Base-by-base conservation (phyloP, 345 rosid species). In the Heritiera fomes region DNA sequence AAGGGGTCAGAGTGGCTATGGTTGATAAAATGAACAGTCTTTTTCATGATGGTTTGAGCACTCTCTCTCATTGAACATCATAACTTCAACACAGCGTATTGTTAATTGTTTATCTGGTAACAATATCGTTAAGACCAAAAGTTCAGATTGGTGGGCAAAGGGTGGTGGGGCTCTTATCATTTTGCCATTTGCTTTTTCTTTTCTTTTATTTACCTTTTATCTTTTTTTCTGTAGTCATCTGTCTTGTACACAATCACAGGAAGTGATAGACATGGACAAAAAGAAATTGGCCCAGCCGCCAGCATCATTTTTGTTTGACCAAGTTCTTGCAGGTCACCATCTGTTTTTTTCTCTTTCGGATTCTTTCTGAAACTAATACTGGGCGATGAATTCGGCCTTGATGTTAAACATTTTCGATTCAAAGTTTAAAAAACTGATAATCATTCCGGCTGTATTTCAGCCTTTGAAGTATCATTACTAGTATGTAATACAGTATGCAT, bases 31-130 rank as follows among this genome's bases (percentile, higher is more conserved):
- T 23, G 28, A 23, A 40, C 46, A 40, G 30, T 6, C 56, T 34
- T 73, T 75, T 28, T 47, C 62, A 50, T 61, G 43, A 77, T 79
- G 83, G 81, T 58, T 3, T 62, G 45, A 79, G 79, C 83, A 81
- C 79, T 81, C 53, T 32, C 6, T 34, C 38, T 1, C 38, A 28
- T 8, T 3, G 0, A 62, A 62, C 50, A 68, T 46, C 73, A 77
- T 67, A 12, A 45, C 6, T 61, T 65, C 23, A 30, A 58, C 56
- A 34, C 58, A 53, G 6, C 15, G n/a, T 15, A 53, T 0, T 40
- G 38, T 13, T 2, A 34, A 8, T 23, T 15, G 10, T 6, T 32
- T 47, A 12, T 47, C 41, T 47, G 12, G 5, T 30, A 34, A 34
- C 2, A 34, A 34, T 34, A 34, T 34, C 3, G 28, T 47, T 20